Base-by-base conservation (phyloP, 2,329 filamentous ascomycete species). In the Neospermospora avenae region DNA sequence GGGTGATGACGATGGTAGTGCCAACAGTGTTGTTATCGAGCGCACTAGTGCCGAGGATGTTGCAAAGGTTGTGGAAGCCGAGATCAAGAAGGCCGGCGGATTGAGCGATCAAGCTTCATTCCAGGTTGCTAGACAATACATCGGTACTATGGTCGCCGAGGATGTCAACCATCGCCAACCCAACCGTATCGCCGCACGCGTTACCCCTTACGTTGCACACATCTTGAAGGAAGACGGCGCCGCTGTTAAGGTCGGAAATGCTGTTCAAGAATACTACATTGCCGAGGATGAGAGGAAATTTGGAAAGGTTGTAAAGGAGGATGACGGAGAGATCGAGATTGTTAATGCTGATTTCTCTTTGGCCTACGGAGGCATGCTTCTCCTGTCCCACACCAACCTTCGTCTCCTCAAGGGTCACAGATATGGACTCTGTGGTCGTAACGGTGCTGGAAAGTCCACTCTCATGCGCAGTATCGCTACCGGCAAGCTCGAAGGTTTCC, bases 391-490 rank as follows among this genome's bases (percentile, higher is more conserved):
- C 78, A 97, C 95, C 67, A 98, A 97, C 74, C 81, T 99, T 45
- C 88, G 92, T 44, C 85, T 99, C 8, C 84, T 98, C 71, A 97
- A 98, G 81, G 95, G 95, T 59, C 95, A 98, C 77, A 89, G 95
- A 61, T 99, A 99, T 74, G 95, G 95, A 74, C 89, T 99, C 18
- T 97, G 93, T 71, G 95, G 95, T 70, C 90, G 93, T 70, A 99
- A 99, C 75, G 95, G 95, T 79, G 92, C 93, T 59, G 95, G 95
- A 73, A 99, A 99, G 80, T 98, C 95, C n/a, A 99, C 95, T 1
- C 84, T 99, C 60, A 98, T 99, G 95, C 90, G 91, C 74, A 92
- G 90, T 74, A 99, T 99, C 70, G 90, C 95, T 54, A 89, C 89
- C 61, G 93, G 93, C 72, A 99, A 99, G 81, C 84, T 99, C 3